phyloP scores from a whole-genome alignment of 352 stramenopile genomes.

The Globisporangium barbulae region DNA sequence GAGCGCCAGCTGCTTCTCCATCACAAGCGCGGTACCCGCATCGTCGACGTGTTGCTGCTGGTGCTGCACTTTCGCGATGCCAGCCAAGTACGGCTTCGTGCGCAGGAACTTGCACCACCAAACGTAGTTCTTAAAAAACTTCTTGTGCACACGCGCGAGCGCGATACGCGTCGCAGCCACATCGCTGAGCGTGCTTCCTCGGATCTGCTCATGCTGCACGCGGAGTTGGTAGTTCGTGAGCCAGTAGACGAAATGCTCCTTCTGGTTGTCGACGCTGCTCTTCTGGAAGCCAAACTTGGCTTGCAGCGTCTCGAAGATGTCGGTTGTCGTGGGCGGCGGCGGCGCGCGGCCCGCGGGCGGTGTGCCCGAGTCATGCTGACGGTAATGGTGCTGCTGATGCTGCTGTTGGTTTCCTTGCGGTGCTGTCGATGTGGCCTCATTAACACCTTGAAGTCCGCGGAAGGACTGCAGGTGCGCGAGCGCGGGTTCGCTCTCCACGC shows the following conservation, averaged over 20 bases:
- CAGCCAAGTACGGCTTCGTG: slow-evolving; percentile 45
- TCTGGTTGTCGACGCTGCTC: slow-evolving; percentile 76
- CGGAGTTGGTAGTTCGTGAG: slow-evolving; percentile 84
- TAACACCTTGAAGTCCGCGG: slow-evolving; percentile 18
- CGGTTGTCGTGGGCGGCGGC: slow-evolving; percentile 22
- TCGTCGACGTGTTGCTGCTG: slow-evolving; percentile 46
- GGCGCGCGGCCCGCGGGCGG: slow-evolving; percentile 10
- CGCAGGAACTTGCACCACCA: slow-evolving; percentile 95
- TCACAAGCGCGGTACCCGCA: slow-evolving; percentile 29
- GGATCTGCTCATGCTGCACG: slow-evolving; percentile 37
- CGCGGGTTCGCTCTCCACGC: slow-evolving; percentile 54
- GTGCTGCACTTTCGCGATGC: slow-evolving; percentile 8
- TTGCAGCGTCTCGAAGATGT: slow-evolving; percentile 77
- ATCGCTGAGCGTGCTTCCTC: slow-evolving; percentile 27
- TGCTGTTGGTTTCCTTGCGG: background rate
- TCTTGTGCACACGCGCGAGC: slow-evolving; percentile 57
- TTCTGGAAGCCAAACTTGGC: slow-evolving; percentile 80
- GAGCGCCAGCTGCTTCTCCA: slow-evolving; percentile 76
- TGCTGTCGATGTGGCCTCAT: background rate
- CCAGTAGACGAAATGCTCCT: slow-evolving; percentile 83
- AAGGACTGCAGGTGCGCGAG: slow-evolving; percentile 69
- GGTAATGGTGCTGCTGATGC: slow-evolving; percentile 5
- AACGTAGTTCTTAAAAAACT: slow-evolving; percentile 90
- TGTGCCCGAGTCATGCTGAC: slow-evolving; percentile 2
- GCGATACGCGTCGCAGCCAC: slow-evolving; percentile 49